Evolutionary conservation across 163 green algal species (phyloP).

Genomic region (Chlamydomonas reinhardtii): DNA sequence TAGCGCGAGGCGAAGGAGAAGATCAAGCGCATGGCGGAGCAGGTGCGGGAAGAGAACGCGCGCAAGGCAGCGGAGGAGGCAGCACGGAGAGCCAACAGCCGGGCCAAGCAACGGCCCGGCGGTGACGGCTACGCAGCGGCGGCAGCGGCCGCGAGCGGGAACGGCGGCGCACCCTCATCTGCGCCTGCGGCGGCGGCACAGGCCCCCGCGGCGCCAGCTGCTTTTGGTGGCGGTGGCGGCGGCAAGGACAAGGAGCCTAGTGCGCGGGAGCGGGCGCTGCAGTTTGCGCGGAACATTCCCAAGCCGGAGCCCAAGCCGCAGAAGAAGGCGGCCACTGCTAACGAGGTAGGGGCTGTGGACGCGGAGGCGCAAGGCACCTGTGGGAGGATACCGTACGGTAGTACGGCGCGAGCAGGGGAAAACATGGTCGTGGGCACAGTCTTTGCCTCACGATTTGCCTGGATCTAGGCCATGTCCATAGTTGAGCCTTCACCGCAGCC

Average conservation of each 20-base stretch:
- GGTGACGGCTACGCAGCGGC: too few relatives aligned
- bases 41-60: constrained; percentile 58
- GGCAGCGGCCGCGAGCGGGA: background rate
- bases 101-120: background rate
- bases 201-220: background rate
- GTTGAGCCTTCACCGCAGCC: too few relatives aligned
- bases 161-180: background rate
- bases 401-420: background rate
- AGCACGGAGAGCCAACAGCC: background rate
- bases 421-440: background rate
- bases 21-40: constrained; percentile 52
- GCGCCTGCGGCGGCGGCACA: background rate
- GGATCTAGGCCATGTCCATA: too few relatives aligned
- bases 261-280: constrained; percentile 40
- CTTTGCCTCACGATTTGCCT: too few relatives aligned
- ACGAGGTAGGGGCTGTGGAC: too few relatives aligned
- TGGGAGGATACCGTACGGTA: too few relatives aligned
- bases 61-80: constrained; percentile 39
- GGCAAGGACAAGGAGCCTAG: constrained; percentile 28
- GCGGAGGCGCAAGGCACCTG: too few relatives aligned
- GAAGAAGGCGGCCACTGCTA: background rate
- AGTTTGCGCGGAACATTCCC: constrained; percentile 63
- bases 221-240: too few relatives aligned
- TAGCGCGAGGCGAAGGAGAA: constrained; percentile 61
- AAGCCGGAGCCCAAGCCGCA: constrained; percentile 51